Percentiles rank a stretch among this genome's conserved stretches.
These are phyloP conservation scores for Phellinidium pouzarii DNA, from an alignment of 1,284 basidiomycete species.

Conservation along the genomic window DNA sequence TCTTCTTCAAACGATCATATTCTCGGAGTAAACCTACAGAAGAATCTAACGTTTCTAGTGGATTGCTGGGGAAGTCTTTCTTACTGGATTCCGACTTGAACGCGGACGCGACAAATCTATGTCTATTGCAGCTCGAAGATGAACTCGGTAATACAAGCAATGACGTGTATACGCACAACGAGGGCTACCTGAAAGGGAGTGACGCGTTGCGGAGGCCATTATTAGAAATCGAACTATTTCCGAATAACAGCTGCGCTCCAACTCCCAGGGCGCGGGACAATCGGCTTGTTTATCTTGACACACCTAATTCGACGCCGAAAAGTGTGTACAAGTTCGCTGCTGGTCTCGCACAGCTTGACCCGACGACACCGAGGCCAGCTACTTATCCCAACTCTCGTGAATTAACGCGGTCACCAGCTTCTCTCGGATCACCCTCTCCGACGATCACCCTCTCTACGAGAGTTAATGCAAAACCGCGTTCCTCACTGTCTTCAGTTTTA, in stretches of 20 bases:
- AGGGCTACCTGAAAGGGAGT: background rate
- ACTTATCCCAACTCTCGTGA: background rate
- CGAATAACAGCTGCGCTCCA: background rate
- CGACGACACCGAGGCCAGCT: background rate
- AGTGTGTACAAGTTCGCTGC: constrained; percentile 11
- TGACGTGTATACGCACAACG: background rate
- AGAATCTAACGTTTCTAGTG: background rate
- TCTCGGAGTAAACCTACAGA: background rate
- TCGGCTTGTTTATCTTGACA: constrained; percentile 2
- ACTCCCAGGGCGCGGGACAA: constrained; percentile 6
- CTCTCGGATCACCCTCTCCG: background rate
- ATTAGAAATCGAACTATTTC: background rate
- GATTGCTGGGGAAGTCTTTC: constrained; percentile 5
- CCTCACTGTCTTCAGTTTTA: background rate
- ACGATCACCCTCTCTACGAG: background rate
- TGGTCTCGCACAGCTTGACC: background rate
- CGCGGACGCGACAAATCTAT: constrained; percentile 12
- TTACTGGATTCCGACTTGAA: background rate
- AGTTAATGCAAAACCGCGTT: background rate
- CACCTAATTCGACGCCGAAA: constrained; percentile 6
- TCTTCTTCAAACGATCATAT: constrained; percentile 5
- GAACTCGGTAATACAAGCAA: constrained; percentile 9
- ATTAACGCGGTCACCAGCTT: background rate
- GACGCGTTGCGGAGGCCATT: constrained; percentile 1
- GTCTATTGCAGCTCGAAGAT: constrained; percentile 11